Percentiles rank a stretch among this genome's conserved stretches.
phyloP scores from a whole-genome alignment of 73 alveolate species.

The Paramecium bursaria region DNA sequence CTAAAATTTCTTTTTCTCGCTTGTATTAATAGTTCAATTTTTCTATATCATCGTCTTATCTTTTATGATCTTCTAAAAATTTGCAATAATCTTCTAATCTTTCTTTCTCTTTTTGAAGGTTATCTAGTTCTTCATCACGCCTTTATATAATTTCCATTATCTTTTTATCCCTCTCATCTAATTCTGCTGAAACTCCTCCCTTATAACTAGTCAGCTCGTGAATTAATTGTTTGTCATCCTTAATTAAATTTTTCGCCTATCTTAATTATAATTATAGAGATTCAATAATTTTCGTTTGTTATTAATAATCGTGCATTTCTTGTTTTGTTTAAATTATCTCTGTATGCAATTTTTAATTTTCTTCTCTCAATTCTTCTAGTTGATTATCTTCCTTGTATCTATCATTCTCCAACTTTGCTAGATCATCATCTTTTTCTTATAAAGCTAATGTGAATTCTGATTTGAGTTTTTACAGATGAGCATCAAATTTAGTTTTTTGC shows the following conservation, averaged over 20 bases:
- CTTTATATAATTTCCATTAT: neutral
- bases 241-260: neutral
- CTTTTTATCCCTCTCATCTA: slow-evolving; percentile 53
- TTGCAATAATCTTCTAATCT: slow-evolving; percentile 8
- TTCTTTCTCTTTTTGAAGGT: slow-evolving; percentile 13
- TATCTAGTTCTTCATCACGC: slow-evolving; percentile 13
- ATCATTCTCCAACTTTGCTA: neutral
- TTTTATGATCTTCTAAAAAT: slow-evolving; percentile 16
- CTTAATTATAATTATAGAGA: neutral
- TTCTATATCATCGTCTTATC: slow-evolving; percentile 24
- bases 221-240: slow-evolving; percentile 22
- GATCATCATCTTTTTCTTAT: neutral
- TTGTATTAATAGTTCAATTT: neutral
- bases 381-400: neutral
- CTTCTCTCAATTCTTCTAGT: neutral
- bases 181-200: slow-evolving; percentile 43
- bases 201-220: slow-evolving; percentile 2
- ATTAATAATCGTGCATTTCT: slow-evolving; percentile 39
- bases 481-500: neutral
- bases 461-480: neutral
- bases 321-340: neutral
- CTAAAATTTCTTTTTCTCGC: slow-evolving; percentile 18
- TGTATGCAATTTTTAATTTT: neutral
- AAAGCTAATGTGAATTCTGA: neutral
- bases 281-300: slow-evolving; percentile 31